Evolutionary conservation across 345 rosid genomes (phyloP).

Genomic region (Hypericum androsaemum): DNA sequence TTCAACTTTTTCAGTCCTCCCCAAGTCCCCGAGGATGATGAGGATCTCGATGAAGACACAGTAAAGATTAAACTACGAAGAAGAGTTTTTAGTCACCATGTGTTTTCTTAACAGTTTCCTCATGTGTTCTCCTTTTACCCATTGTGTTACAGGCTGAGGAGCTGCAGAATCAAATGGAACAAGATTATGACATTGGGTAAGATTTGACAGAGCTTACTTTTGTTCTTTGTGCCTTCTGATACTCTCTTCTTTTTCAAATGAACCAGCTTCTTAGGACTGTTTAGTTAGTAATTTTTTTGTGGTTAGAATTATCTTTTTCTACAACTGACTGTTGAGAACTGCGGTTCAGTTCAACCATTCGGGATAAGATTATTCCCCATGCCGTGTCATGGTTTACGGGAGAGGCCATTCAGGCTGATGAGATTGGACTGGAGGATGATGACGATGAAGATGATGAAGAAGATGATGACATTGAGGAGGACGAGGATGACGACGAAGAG

Average conservation of each 20-base stretch:
- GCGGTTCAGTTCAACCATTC: constrained; percentile 9
- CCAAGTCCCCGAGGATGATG: constrained; percentile 8
- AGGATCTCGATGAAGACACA: constrained; percentile 14
- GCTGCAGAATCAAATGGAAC: constrained; percentile 13
- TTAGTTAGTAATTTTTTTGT: not conserved
- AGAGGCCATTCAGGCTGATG: constrained; percentile 11
- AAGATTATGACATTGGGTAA: constrained; percentile 16
- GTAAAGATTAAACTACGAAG: constrained; percentile 8
- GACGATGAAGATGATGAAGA: constrained; percentile 1
- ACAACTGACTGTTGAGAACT: not conserved
- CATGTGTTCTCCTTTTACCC: not conserved
- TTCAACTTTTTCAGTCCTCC: constrained; percentile 16
- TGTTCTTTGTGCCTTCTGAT: not conserved
- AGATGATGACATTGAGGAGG: not conserved
- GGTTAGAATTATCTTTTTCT: not conserved
- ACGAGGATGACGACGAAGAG: not conserved
- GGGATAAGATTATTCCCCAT: constrained; percentile 18
- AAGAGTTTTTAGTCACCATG: not conserved
- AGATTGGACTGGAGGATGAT: constrained; percentile 3
- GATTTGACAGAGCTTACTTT: not conserved
- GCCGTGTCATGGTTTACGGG: constrained; percentile 20
- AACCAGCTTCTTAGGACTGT: not conserved
- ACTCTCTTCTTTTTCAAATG: not conserved
- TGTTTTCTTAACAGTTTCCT: not conserved
- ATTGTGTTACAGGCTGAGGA: constrained; percentile 9